Conservation (phyloP, 2,329 filamentous ascomycete species). For the Colletotrichum tropicale region DNA sequence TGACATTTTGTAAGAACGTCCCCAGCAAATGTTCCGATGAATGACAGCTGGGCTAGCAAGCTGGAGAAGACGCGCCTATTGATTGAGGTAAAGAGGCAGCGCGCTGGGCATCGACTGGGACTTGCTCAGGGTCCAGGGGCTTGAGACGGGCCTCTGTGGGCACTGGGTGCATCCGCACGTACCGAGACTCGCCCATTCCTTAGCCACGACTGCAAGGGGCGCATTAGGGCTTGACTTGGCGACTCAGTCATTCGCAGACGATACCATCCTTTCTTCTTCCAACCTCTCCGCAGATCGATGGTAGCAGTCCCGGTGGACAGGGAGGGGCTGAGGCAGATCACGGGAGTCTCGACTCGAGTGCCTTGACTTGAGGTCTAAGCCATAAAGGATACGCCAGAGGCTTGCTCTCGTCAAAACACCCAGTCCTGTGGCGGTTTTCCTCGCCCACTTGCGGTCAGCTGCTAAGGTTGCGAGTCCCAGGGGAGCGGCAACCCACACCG, state of each 20-base stretch:
- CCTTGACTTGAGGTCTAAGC: not conserved
- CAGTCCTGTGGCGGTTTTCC: not conserved
- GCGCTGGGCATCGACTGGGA: not conserved
- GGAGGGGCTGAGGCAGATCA: conserved; percentile 10
- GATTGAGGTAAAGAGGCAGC: not conserved
- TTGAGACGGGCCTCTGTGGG: not conserved
- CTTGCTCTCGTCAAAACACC: not conserved
- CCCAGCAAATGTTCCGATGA: not conserved
- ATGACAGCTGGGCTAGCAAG: not conserved
- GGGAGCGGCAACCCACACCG: not conserved
- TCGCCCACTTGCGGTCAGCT: not conserved
- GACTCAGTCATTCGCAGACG: not conserved
- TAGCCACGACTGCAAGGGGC: conserved; percentile 11
- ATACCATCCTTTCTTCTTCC: conserved; percentile 9
- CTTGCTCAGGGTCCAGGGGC: conserved; percentile 1
- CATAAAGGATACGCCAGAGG: not conserved
- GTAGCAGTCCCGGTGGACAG: conserved; percentile 15
- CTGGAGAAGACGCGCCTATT: not conserved
- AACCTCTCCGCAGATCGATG: conserved; percentile 19
- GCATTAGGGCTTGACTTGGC: not conserved
- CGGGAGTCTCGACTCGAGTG: not conserved
- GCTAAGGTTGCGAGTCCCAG: not conserved
- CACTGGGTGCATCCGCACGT: not conserved
- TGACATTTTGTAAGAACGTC: not conserved
- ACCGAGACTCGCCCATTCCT: conserved; percentile 4